phyloP scores from a whole-genome alignment of 768 basidiomycete species.

The Psilocybe cubensis region DNA sequence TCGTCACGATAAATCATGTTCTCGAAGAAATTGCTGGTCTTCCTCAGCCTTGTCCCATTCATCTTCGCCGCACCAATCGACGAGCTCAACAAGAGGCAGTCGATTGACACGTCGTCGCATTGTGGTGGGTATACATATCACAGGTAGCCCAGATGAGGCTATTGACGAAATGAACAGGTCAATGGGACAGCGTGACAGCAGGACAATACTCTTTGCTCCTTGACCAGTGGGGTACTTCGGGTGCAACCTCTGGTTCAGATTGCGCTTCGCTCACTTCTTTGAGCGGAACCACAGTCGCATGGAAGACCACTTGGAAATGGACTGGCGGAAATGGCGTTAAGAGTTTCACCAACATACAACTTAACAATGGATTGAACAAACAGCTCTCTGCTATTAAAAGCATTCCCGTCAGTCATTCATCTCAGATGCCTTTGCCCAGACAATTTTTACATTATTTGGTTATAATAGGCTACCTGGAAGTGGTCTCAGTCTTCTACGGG shows the following conservation, averaged over 20 bases:
- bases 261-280: conserved; percentile 51
- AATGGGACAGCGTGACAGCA: conserved; percentile 53
- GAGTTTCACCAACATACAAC: conserved; percentile 63
- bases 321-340: conserved; percentile 54
- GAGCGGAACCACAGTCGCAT: conserved; percentile 44
- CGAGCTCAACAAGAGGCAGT: conserved; percentile 29
- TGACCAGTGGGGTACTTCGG: conserved; percentile 48
- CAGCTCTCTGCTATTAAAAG: conserved; percentile 54
- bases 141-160: not conserved
- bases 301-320: conserved; percentile 62
- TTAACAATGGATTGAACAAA: conserved; percentile 52
- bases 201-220: conserved; percentile 52
- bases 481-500: conserved; percentile 53
- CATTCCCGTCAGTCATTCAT: conserved; percentile 51
- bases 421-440: not conserved
- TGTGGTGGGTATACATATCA: conserved; percentile 31
- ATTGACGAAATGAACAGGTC: conserved; percentile 32
- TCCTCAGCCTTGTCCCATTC: conserved; percentile 33
- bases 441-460: not conserved
- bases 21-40: conserved; percentile 28
- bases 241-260: conserved; percentile 51
- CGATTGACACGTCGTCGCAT: conserved; percentile 40
- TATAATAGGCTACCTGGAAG: conserved; percentile 52
- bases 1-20: conserved; percentile 11
- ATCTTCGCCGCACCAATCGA: conserved; percentile 32